Evolutionary conservation across 1,284 basidiomycete genomes (phyloP), one percentile per base, ranked within the genome.

Genomic region (Cryptococcus maquisensis): DNA sequence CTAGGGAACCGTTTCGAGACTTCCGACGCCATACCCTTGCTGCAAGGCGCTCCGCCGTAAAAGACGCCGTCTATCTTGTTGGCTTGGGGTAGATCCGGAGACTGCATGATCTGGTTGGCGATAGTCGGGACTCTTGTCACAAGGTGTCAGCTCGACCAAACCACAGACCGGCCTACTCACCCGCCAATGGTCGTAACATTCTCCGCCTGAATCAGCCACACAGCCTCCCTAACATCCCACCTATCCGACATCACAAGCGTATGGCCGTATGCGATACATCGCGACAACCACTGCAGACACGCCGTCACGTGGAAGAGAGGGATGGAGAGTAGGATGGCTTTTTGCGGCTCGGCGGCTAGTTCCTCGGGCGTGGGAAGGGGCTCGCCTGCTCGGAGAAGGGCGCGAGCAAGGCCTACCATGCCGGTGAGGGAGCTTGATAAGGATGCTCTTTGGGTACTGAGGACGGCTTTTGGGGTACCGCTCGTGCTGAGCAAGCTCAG

Each of bases 241-340:
- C 61, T 52, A 10, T 61, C 54, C 59, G 71, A 63, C 46, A 69
- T 57, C 16, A 72, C 68, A 42, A 74, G 61, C 51, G 65, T 70
- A 16, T 62, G 64, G n/a, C 72, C 72, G 15, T 61, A 55, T 49
- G 65, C 61, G 46, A 71, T 59, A 0, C 63, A 67, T 10, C 71
- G 61, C 52, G 71, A 57, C 43, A 73, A 58, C 68, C 70, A 72
- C 2, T 65, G 68, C 3, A 73, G 56, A 49, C 64, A 67, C 2
- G 71, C 73, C 1, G 71, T 72, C 10, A 73, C 71, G 66, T 74
- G 73, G 59, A 74, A 74, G 6, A 74, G 61, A 1, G 73, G 73
- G 23, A 74, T 66, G 15, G 70, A 49, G 37, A 74, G 63, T 2
- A 74, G 60, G 26, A 67, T 61, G 6, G 56, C 59, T 40, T 63